Evolutionary conservation across 2,329 filamentous ascomycete genomes (phyloP), one percentile per base, ranked within the genome.

Genomic region (Aspergillus sp.): DNA sequence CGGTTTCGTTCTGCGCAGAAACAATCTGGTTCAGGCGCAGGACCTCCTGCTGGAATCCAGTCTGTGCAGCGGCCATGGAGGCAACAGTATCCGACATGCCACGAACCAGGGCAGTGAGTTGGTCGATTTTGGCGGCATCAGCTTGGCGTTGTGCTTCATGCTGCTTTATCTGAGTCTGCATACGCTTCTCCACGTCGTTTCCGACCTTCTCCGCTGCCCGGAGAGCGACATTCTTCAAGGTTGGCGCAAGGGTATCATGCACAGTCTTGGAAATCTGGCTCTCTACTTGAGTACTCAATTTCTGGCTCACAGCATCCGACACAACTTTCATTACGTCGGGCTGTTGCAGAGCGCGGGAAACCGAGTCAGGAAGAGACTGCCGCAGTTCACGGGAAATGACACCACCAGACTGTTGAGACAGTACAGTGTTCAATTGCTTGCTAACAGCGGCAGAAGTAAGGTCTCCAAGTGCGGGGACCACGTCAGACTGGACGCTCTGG

Each of bases 381-480:
- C 89, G 87, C 62, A 96, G 78, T 73, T 96, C 91, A 63, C 86
- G 86, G 56, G 90, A 85, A 43, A 96, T 74, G 2, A 82, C 79
- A 41, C 82, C 81, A n/a, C 85, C 81, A 39, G 96, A 75, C 52
- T 89, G 83, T 48, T 85, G 81, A 62, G 85, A 83, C 55, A 97
- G 76, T 59, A 86, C 85, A 62, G 84, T 81, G 55, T 85, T 83
- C 22, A 98, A 80, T 69, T 90, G 86, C 60, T 89, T 87, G 54
- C 88, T 84, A 26, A 96, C 81, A 4, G 88, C 83, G 60, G 85
- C 84, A 44, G 85, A 81, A 13, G 90, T 86, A 42, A 87, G 81
- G 51, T 87, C 83, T 41, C 86, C 83, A 56, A 98, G 79, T 32
- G 87, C 81, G 11, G 95, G 93, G 52, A 96, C 80, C 44, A 97